A percentile compares a stretch with the other conserved stretches of the same genome.
phyloP scores from a whole-genome alignment of 2,329 filamentous ascomycete genomes.

The Penicillium italicum region DNA sequence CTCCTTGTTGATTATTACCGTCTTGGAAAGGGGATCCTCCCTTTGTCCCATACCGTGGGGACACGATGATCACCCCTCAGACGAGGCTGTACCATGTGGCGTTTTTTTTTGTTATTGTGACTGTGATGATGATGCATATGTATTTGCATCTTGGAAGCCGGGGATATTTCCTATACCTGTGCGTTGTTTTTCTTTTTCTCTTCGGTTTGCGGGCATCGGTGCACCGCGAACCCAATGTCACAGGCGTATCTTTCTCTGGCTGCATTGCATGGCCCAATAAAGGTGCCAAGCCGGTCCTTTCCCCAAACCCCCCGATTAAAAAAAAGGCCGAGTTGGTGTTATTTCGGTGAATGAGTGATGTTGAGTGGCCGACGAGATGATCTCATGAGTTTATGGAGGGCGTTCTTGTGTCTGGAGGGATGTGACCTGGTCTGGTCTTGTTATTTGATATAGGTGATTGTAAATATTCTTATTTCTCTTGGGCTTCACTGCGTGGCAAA shows the following conservation, averaged over 20 bases:
- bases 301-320: neutral
- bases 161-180: neutral
- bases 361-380: neutral
- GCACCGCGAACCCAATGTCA: neutral
- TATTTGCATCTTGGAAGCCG: constrained; percentile 16
- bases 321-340: neutral
- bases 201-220: constrained; percentile 8
- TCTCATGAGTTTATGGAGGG: constrained; percentile 1
- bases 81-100: constrained; percentile 20
- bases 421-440: neutral
- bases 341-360: neutral
- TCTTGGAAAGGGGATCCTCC: neutral
- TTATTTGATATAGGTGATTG: neutral
- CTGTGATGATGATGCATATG: constrained; percentile 4
- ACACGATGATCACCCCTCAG: constrained; percentile 14
- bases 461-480: neutral
- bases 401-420: neutral
- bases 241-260: neutral
- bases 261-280: neutral
- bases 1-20: neutral
- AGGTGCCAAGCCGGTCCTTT: neutral
- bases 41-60: constrained; percentile 3
- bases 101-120: constrained; percentile 10
- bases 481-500: neutral
- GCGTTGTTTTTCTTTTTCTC: neutral